These are phyloP conservation scores for Metschnikowia picachoensis DNA, from an alignment of 805 yeast genomes.

Conservation along the genomic window DNA sequence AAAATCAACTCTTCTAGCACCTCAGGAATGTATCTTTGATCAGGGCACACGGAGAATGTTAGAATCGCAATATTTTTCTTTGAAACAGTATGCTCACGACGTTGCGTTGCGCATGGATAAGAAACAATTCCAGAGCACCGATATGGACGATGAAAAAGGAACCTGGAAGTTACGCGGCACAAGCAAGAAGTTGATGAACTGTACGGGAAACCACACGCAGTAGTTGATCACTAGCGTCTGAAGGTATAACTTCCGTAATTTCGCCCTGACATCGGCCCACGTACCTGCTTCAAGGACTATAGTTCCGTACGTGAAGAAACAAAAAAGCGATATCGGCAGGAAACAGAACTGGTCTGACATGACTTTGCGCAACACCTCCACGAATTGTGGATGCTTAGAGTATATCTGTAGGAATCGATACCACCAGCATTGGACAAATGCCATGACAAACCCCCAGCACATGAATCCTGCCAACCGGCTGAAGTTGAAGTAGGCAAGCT, in stretches of 20 bases:
- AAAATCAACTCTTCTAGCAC: slow-evolving; percentile 23
- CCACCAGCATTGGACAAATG: slow-evolving; percentile 87
- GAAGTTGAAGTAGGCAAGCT: slow-evolving; percentile 51
- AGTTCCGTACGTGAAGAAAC: slow-evolving; percentile 82
- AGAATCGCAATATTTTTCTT: not conserved
- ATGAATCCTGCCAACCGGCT: slow-evolving; percentile 73
- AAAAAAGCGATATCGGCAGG: slow-evolving; percentile 79
- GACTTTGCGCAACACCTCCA: slow-evolving; percentile 81
- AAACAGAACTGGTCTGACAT: slow-evolving; percentile 85
- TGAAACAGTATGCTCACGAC: not conserved
- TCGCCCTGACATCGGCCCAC: slow-evolving; percentile 56
- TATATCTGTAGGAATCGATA: slow-evolving; percentile 79
- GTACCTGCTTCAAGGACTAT: slow-evolving; percentile 75
- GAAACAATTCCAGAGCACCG: slow-evolving; percentile 93
- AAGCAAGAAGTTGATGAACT: slow-evolving; percentile 65
- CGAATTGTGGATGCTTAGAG: slow-evolving; percentile 75
- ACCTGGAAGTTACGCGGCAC: slow-evolving; percentile 77
- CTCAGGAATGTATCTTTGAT: slow-evolving; percentile 25
- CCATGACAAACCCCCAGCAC: slow-evolving; percentile 81
- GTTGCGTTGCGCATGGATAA: slow-evolving; percentile 66
- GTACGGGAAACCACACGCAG: slow-evolving; percentile 81
- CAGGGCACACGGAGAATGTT: not conserved
- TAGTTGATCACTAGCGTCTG: slow-evolving; percentile 65
- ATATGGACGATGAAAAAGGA: slow-evolving; percentile 81
- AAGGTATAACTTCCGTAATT: slow-evolving; percentile 62